These are phyloP conservation scores for Solanum sitiens DNA, from an alignment of 257 asterid genomes.

Conservation along the genomic window DNA sequence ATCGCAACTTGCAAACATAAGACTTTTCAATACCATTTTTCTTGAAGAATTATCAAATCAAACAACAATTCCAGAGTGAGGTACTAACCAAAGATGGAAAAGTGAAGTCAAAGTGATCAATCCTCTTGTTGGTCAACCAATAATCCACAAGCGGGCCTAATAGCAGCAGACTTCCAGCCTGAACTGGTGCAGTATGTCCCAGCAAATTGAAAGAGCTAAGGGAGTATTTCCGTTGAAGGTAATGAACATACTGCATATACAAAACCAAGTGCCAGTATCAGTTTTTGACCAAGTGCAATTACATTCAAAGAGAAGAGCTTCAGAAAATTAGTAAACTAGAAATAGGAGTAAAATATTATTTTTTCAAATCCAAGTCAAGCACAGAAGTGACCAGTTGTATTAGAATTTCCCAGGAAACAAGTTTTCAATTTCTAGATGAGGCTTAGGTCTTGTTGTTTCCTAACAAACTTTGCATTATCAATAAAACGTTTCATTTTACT, in stretches of 20 bases:
- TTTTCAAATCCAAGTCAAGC: background rate
- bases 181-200: conserved; percentile 98
- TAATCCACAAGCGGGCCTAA: conserved; percentile 84
- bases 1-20: background rate
- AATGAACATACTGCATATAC: conserved; percentile 86
- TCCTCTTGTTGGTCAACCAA: conserved; percentile 87
- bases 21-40: background rate
- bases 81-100: conserved; percentile 58
- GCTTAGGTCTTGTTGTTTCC: background rate
- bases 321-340: background rate
- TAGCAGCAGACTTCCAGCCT: conserved; percentile 79
- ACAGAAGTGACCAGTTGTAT: background rate
- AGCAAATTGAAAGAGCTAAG: conserved; percentile 92
- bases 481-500: background rate
- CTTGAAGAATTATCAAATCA: background rate
- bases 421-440: background rate
- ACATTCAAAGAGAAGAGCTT: background rate
- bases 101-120: conserved; percentile 58
- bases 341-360: background rate
- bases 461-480: background rate
- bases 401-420: background rate
- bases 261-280: background rate
- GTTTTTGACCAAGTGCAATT: background rate
- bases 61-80: background rate
- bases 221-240: conserved; percentile 88